phyloP scores from a whole-genome alignment of 257 asterid genomes.

The Anisodus acutangulus region DNA sequence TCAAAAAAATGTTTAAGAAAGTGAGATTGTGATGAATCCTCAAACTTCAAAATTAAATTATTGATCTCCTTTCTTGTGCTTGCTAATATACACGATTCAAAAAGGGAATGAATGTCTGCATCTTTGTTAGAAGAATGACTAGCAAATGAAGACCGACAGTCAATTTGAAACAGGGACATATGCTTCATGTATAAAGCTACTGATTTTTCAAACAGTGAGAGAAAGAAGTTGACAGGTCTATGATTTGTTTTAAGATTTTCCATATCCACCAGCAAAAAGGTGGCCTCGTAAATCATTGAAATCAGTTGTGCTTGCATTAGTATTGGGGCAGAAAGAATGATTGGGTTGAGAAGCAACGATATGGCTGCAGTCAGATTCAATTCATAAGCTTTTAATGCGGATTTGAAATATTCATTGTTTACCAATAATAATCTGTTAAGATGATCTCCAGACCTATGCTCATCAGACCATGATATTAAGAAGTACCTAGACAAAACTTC shows the following conservation, averaged over 20 bases:
- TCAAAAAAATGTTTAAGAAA: conserved; percentile 39
- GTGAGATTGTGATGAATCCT: conserved; percentile 38
- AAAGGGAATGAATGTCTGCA: conserved; percentile 44
- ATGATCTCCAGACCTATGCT: conserved; percentile 53
- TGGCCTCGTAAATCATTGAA: conserved; percentile 66
- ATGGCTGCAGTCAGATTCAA: conserved; percentile 62
- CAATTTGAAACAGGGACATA: conserved; percentile 50
- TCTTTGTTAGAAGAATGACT: conserved; percentile 35
- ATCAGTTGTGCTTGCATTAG: conserved; percentile 66
- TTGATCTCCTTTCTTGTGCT: conserved; percentile 52
- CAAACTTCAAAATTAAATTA: conserved; percentile 46
- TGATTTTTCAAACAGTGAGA: conserved; percentile 71
- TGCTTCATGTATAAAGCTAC: conserved; percentile 58
- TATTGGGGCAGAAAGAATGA: conserved; percentile 65
- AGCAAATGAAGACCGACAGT: conserved; percentile 35
- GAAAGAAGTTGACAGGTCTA: conserved; percentile 49
- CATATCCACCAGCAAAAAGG: conserved; percentile 35
- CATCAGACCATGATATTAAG: conserved; percentile 62
- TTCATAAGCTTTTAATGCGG: conserved; percentile 52
- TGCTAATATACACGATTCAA: conserved; percentile 54
- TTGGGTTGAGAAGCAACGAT: conserved; percentile 65
- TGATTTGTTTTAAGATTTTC: conserved; percentile 49
- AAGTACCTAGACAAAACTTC: conserved; percentile 68
- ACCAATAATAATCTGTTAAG: conserved; percentile 53
- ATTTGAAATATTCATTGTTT: conserved; percentile 41